Base-by-base conservation (phyloP, 805 yeast genomes). In the Candida arabinofermentans region DNA sequence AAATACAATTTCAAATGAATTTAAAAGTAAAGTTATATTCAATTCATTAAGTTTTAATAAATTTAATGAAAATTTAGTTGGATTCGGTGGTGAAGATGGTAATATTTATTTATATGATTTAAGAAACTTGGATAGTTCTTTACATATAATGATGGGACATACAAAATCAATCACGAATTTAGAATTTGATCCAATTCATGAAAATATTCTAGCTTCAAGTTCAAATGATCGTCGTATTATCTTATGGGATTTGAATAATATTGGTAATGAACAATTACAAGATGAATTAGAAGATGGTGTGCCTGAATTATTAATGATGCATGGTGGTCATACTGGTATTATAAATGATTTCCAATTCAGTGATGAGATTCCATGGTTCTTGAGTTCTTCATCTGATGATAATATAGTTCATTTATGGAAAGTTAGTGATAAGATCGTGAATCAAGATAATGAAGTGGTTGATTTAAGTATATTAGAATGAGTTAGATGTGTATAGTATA, bases 231-330 rank as follows among this genome's bases (percentile, higher is more conserved):
- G 93, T 47, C 70, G 95, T 44, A 76, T 86, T 13, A 80, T 86
- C 27, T 51, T 88, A 4, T 87, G 96, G 96, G 95, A 88, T 58
- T 66, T 87, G 43, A 67, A 70, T 36, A 80, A 77, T 51, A 82
- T 88, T 27, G 96, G 96, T 4, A 85, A 81, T 48, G 96, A 87
- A 56, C 95, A 86, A 60, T 73, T 72, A 12, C 89, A 80, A 50
- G 96, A 87, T 51, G 96, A 88, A 57, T 85, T 88, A 24, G 95
- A 85, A 49, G 96, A 88, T 55, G 96, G 95, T 30, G 84, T 84
- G 22, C 91, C 96, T 4, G 96, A 88, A 60, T 64, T 88, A 27
- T 69, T 87, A 53, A 84, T 87, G 89, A 84, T 88, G 82, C 96
- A 88, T 58, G 95, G 95, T 29, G 96, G 96, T 17, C 96, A 88